Percentiles rank a stretch among this genome's conserved stretches.
phyloP scores from a whole-genome alignment of 768 basidiomycete genomes.

The Leccinum obscurum region DNA sequence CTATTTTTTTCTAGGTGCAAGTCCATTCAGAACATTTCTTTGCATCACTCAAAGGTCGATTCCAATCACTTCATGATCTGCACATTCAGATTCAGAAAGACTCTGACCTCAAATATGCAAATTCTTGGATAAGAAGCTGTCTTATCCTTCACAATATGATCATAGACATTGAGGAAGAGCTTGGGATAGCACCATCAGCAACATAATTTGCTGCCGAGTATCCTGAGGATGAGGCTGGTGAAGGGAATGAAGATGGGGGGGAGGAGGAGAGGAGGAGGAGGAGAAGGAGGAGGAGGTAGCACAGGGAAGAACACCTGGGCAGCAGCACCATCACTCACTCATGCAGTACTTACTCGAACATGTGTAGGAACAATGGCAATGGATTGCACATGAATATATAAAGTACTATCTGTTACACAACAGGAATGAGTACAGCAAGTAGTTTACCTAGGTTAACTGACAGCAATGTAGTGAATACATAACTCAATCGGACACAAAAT shows the following conservation, averaged over 20 bases:
- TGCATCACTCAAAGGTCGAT: slow-evolving; percentile 13
- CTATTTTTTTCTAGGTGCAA: neutral
- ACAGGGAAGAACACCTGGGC: neutral
- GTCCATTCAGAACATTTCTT: slow-evolving; percentile 12
- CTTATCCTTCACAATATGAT: slow-evolving; percentile 21
- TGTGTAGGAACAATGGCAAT: neutral
- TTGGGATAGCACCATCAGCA: neutral
- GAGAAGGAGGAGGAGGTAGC: neutral
- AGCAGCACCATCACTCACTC: neutral
- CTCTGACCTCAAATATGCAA: slow-evolving; percentile 3
- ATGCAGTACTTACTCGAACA: neutral
- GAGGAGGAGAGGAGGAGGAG: too few relatives aligned
- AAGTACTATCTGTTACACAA: too few relatives aligned
- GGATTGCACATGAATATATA: too few relatives aligned
- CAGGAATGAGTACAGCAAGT: too few relatives aligned
- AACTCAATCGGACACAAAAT: too few relatives aligned
- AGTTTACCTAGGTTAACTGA: too few relatives aligned
- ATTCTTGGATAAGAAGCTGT: slow-evolving; percentile 3
- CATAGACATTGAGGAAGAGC: slow-evolving; percentile 12
- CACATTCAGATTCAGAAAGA: slow-evolving; percentile 10
- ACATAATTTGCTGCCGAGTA: neutral
- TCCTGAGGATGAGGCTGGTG: neutral
- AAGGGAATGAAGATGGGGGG: neutral
- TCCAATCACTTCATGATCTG: slow-evolving; percentile 15
- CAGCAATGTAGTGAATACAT: too few relatives aligned